These are phyloP conservation scores for Antitrichia curtipendula DNA, from an alignment of 225 moss, liverwort and hornwort genomes.

Conservation along the genomic window DNA sequence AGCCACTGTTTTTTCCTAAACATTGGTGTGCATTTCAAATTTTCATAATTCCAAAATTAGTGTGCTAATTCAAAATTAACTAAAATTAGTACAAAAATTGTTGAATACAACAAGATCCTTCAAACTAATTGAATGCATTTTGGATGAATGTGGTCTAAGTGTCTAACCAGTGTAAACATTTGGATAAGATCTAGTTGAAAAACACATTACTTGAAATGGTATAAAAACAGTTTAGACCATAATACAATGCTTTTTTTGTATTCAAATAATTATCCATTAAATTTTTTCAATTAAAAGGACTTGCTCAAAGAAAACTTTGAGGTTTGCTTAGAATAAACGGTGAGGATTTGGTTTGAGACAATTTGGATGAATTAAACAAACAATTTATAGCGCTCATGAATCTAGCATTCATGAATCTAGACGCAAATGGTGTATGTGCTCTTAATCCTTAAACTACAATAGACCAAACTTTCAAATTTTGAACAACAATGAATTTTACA, in stretches of 20 bases:
- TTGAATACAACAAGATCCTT: neutral
- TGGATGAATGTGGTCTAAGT: neutral
- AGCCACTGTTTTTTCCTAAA: no score
- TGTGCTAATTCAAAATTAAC: neutral
- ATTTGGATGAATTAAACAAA: neutral
- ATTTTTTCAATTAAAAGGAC: neutral
- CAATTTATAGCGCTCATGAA: neutral
- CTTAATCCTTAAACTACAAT: neutral
- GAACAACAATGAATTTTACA: no score
- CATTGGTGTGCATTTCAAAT: neutral
- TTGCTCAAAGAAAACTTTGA: neutral
- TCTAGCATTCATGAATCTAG: neutral
- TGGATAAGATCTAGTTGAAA: neutral
- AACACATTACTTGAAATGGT: neutral
- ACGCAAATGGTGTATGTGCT: neutral
- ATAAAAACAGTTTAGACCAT: neutral
- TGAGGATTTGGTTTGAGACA: neutral
- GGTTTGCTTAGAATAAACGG: neutral
- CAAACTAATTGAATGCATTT: neutral
- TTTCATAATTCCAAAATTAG: neutral
- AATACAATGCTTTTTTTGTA: neutral
- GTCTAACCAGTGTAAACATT: accelerated
- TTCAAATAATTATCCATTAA: neutral
- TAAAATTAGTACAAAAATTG: neutral
- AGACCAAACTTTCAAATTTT: neutral